Base-by-base conservation (phyloP, 1,284 basidiomycete genomes). In the Austroboletus olivaceoglutinosus region DNA sequence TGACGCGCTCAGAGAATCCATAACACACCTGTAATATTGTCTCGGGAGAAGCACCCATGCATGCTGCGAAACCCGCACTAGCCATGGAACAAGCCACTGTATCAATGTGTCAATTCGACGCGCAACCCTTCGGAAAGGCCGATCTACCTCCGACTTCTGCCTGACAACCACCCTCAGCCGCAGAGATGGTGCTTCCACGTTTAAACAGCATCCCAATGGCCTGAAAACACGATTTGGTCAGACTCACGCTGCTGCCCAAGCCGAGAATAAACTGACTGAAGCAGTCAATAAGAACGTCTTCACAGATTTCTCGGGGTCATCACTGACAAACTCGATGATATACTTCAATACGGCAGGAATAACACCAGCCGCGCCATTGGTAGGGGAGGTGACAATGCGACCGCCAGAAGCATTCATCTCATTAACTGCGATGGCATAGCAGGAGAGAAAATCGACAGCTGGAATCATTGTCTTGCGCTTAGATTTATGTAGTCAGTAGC, bases 151-250 rank as follows among this genome's bases (percentile, higher is more conserved):
- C 89, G 11, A 91, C 89, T 73, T 91, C 89, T 21, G 89, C 89
- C 67, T 91, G 89, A 65, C 89, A 91, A 19, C 89, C 93, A 37
- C 93, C 93, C 70, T 98, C 95, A 1, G 96, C 95, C 10, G 95
- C 96, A 39, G 88, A 91, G 45, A 98, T 98, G 1, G 95, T 98
- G 49, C 93, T 95, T 21, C 95, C 95, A 48, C 95, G 83, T 69
- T 98, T 98, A 77, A 96, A 98, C 18, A 98, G 75, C 96, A 98
- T 98, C 5, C 94, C 94, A 48, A 98, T 74, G 2, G 94, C 88
- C 93, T 82, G 54, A 41, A 25, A 25, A 53, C 21, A 52, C n/a
- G 52, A 45, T 25, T 8, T 42, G 19, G 37, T 48, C 44, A 59
- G 34, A 23, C 13, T 16, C 36, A 36, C 29, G 34, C 31, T 18